These are phyloP conservation scores for Paspalum notatum DNA, from an alignment of 176 grass and related monocot species.

Conservation along the genomic window DNA sequence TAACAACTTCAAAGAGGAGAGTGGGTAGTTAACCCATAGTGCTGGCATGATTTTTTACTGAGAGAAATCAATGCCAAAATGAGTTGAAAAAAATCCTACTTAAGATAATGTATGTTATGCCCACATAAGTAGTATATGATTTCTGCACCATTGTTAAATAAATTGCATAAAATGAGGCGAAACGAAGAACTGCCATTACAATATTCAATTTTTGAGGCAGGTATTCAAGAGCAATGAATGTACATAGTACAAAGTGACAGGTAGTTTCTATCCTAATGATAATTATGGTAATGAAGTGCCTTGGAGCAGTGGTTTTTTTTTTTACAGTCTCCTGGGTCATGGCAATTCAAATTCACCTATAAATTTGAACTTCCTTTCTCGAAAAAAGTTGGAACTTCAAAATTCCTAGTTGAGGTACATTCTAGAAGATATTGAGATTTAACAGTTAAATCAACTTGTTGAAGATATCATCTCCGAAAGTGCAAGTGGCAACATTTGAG, in stretches of 20 bases:
- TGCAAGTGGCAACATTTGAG: neutral
- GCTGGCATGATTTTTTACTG: neutral
- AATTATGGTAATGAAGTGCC: neutral
- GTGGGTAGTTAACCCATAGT: neutral
- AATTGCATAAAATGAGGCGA: constrained; percentile 19
- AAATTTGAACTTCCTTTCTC: neutral
- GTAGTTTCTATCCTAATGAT: neutral
- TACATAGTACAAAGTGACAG: neutral
- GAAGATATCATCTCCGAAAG: constrained; percentile 14
- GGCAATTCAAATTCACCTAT: neutral
- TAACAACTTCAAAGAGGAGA: neutral
- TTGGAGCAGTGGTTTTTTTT: neutral
- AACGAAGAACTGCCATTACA: constrained; percentile 2
- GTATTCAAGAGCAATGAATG: neutral
- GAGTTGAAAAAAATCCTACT: neutral
- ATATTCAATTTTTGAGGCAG: neutral
- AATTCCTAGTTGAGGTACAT: neutral
- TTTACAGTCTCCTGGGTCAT: neutral
- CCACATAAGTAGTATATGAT: neutral
- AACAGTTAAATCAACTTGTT: constrained; percentile 6
- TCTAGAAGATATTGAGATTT: constrained; percentile 10
- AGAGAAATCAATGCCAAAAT: neutral
- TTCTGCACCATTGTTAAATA: neutral
- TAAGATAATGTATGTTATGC: neutral
- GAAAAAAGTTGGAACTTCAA: neutral